Evolutionary conservation across 2,329 filamentous ascomycete genomes (phyloP), one percentile per base, ranked within the genome.

Genomic region (Drechslera avenae): DNA sequence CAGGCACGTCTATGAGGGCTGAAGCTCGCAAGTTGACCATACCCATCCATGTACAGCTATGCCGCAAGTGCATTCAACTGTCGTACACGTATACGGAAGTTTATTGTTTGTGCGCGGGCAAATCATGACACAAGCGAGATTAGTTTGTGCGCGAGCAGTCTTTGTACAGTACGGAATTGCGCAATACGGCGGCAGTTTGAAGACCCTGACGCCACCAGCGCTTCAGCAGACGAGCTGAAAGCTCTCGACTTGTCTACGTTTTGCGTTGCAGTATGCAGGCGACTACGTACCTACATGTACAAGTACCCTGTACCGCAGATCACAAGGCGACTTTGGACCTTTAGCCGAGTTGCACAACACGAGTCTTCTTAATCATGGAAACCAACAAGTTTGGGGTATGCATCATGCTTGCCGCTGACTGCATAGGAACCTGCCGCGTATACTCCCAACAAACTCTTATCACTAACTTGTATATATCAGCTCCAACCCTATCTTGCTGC

Each of bases 381-480:
- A 54, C 60, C 82, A n/a, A n/a, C n/a, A n/a, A n/a, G n/a, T 14
- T 23, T 4, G 21, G 21, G 4, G 21, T 23, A 13, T 82, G 80
- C 51, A 82, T 80, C 0, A 80, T 75, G 46, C 68, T 82, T 8
- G 78, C 79, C 8, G 81, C 80, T 3, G 79, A 81, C 58, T 79
- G 80, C 0, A 82, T 83, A 42, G 80, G 83, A 59, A 81, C 75
- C 0, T 83, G 80, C 57, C 75, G 80, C n/a, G n/a, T n/a, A n/a
- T n/a, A n/a, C n/a, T n/a, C n/a, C n/a, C n/a, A n/a, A n/a, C n/a
- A n/a, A n/a, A n/a, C n/a, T n/a, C n/a, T n/a, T n/a, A n/a, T n/a
- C n/a, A n/a, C n/a, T n/a, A n/a, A n/a, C n/a, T n/a, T n/a, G n/a
- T n/a, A n/a, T n/a, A n/a, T n/a, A n/a, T n/a, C 19, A 23, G 4